A percentile compares a stretch with the other conserved stretches of the same genome.
These are phyloP conservation scores for Thalia dealbata DNA, from an alignment of 176 grass and related monocot species.

Conservation along the genomic window DNA sequence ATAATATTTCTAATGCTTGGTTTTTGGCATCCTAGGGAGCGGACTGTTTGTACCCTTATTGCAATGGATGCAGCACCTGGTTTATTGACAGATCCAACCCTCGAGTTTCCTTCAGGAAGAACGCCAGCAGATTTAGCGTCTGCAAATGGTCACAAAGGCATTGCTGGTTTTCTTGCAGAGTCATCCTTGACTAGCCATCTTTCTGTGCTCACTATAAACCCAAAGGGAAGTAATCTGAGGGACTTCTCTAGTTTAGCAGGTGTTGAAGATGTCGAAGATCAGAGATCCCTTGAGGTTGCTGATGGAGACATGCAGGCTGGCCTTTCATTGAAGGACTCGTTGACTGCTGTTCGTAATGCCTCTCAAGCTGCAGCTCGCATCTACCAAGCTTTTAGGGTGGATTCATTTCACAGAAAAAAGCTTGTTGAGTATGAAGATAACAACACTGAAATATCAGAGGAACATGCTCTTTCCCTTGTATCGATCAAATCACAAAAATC, in stretches of 20 bases:
- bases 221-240: slow-evolving; percentile 35
- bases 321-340: slow-evolving; percentile 63
- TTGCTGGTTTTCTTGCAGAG: slow-evolving; percentile 92
- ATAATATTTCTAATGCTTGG: not conserved
- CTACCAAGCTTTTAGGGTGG: slow-evolving; percentile 91
- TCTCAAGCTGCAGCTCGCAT: slow-evolving; percentile 94
- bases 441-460: slow-evolving; percentile 69
- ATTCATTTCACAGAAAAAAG: slow-evolving; percentile 98
- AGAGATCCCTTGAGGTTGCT: slow-evolving; percentile 32
- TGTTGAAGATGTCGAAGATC: slow-evolving; percentile 28
- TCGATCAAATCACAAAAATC: slow-evolving; percentile 51
- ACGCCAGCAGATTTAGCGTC: slow-evolving; percentile 96
- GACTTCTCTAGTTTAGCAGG: slow-evolving; percentile 29
- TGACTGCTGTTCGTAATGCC: slow-evolving; percentile 84
- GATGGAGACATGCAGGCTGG: slow-evolving; percentile 44
- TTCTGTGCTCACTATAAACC: slow-evolving; percentile 57
- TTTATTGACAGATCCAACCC: slow-evolving; percentile 77
- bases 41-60: slow-evolving; percentile 51
- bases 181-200: slow-evolving; percentile 94
- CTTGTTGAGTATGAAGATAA: slow-evolving; percentile 68
- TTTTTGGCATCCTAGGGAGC: slow-evolving; percentile 49
- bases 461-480: slow-evolving; percentile 68
- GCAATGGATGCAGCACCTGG: slow-evolving; percentile 70
- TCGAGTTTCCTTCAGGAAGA: slow-evolving; percentile 69
- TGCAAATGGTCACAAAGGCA: slow-evolving; percentile 89